Base-by-base conservation (phyloP, 1,139 yeast genomes). In the Candida glucosophila region DNA sequence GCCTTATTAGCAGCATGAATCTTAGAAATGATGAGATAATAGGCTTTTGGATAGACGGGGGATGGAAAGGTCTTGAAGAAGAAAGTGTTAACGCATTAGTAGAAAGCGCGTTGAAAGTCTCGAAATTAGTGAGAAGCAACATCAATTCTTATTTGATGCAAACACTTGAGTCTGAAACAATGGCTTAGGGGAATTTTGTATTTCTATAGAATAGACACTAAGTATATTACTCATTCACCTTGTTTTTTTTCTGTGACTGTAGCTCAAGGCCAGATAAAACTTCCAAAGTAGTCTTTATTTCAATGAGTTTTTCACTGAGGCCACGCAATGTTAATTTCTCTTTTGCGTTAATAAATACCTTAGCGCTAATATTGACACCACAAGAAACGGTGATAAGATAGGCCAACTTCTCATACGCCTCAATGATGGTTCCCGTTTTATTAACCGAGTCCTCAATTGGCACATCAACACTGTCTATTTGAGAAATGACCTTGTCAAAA, bases 21-120 rank as follows among this genome's bases (percentile, higher is more conserved):
- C 66, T 72, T 40, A 53, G 60, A 35, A 59, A 67, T 35, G 65
- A 68, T 36, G 75, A 68, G 39, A 56, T 71, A 30, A 67, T 72
- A 16, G 77, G 78, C 1, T 37, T 74, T 19, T 73, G 78, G 73
- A 49, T 68, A 11, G 73, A 70, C 31, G 65, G 69, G 7, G 46
- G 44, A 12, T 46, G 46, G 35, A 39, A 36, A 14, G 44, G 42
- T 4, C 32, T 56, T 10, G 46, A 50, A 17, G 64, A 56, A 11
- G 35, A 40, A 2, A 30, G 36, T 10, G 40, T 60, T 32, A 45
- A 43, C n/a, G 30, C 32, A n/a, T 43, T 58, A 26, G 43, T 69
- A 16, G 50, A 50, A n/a, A 51, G 49, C n/a, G 62, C 75, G 42
- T 49, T 58, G 23, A 39, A 38, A 8, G 57, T 63, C 58, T 58